Conservation (phyloP, 106 monocot species). For the Gastrodia elata region DNA sequence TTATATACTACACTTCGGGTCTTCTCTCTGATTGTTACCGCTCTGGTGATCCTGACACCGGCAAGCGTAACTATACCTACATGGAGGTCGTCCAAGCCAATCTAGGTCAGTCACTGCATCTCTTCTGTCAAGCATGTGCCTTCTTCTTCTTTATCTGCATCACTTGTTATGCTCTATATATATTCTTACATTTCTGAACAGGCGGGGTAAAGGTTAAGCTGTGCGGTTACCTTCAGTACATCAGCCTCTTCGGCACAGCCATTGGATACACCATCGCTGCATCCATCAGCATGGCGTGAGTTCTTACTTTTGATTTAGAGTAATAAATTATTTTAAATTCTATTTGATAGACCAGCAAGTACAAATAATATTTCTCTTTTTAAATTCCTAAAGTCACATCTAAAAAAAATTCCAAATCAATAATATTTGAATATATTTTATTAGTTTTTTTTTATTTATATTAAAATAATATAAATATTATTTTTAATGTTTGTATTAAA, state of each 20-base stretch:
- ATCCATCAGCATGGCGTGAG: conserved; percentile 60
- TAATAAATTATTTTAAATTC: background rate
- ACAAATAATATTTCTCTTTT: too few relatives aligned
- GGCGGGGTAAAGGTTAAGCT: conserved; percentile 10
- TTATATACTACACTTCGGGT: conserved; percentile 48
- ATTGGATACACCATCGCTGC: conserved; percentile 67
- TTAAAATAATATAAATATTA: too few relatives aligned
- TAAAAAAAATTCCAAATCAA: too few relatives aligned
- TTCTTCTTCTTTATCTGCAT: background rate
- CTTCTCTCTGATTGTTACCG: conserved; percentile 74
- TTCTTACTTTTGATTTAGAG: background rate
- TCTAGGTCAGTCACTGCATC: conserved; percentile 30
- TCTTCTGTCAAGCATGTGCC: background rate
- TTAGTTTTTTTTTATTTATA: too few relatives aligned
- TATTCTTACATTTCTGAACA: too few relatives aligned
- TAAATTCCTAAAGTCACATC: too few relatives aligned
- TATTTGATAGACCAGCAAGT: background rate
- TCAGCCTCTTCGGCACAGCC: conserved; percentile 44
- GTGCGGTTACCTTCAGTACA: conserved; percentile 46
- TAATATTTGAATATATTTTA: too few relatives aligned
- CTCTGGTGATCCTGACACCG: conserved; percentile 40
- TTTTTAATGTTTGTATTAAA: too few relatives aligned
- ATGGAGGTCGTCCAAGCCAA: conserved; percentile 56
- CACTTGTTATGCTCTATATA: too few relatives aligned
- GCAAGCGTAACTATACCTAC: conserved; percentile 73